Evolutionary conservation across 192 early-diverging fungal species (phyloP).

Genomic region (Kickxella alabastrina): DNA sequence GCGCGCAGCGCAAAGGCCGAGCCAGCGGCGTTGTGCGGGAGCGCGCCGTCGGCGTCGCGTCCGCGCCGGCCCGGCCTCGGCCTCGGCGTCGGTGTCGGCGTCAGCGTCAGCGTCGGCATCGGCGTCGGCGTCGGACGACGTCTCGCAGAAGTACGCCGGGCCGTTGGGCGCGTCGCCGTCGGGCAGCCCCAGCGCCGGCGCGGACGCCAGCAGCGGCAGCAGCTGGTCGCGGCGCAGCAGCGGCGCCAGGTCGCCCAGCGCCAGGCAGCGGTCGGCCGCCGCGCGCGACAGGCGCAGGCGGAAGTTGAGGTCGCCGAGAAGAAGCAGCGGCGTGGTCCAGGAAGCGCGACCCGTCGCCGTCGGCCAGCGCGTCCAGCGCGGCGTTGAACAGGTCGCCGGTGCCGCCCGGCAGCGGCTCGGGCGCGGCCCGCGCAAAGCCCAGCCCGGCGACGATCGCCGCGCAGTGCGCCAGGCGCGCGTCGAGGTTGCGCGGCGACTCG

Average conservation of each 20-base stretch:
- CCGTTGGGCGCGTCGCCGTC: slow-evolving; percentile 10
- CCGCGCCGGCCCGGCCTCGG: neutral
- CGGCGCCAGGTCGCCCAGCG: slow-evolving; percentile 55
- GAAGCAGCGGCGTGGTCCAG: slow-evolving; percentile 75
- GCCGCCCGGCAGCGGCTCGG: neutral
- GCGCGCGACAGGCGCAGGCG: slow-evolving; percentile 74
- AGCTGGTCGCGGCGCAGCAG: slow-evolving; percentile 68
- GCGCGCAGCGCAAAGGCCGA: slow-evolving; percentile 69
- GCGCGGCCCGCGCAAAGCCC: slow-evolving; percentile 17
- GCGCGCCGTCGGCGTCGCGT: no score
- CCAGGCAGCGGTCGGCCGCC: slow-evolving; percentile 56
- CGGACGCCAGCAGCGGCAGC: slow-evolving; percentile 16
- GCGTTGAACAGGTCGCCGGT: slow-evolving; percentile 48
- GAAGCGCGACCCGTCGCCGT: slow-evolving; percentile 82
- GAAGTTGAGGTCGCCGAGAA: slow-evolving; percentile 95
- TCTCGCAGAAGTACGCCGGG: neutral
- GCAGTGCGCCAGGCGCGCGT: slow-evolving; percentile 75
- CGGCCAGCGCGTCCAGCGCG: slow-evolving; percentile 50
- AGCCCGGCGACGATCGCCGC: slow-evolving; percentile 51
- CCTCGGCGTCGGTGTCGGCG: slow-evolving; percentile 20
- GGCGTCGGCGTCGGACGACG: neutral
- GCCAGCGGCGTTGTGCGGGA: slow-evolving; percentile 52
- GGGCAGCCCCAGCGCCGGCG: no score
- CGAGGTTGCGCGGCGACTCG: slow-evolving; percentile 63
- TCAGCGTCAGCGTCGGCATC: slow-evolving; percentile 13